These are phyloP conservation scores for Fagus crenata DNA, from an alignment of 306 rosid genomes.

Conservation along the genomic window DNA sequence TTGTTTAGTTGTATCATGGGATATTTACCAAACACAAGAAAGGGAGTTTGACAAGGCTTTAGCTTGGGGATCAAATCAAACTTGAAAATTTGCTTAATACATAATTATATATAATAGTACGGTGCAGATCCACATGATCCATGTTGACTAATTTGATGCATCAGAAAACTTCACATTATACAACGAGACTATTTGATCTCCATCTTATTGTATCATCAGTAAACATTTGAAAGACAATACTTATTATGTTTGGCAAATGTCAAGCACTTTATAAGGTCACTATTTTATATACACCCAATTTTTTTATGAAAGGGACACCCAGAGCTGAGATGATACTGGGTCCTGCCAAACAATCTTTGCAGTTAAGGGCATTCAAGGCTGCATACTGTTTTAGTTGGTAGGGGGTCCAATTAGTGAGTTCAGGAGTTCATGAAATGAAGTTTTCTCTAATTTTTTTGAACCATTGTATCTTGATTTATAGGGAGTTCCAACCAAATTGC, in stretches of 20 bases:
- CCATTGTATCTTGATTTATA: conserved; percentile 25
- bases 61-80: not conserved
- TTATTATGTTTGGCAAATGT: not conserved
- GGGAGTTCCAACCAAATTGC: conserved; percentile 13
- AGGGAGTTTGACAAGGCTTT: not conserved
- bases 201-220: not conserved
- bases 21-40: too few species aligned
- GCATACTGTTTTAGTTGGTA: not conserved
- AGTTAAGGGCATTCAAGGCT: not conserved
- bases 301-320: not conserved
- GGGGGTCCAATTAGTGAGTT: not conserved
- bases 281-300: not conserved
- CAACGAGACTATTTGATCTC: too few species aligned
- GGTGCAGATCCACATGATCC: not conserved
- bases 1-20: too few species aligned
- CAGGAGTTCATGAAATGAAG: not conserved
- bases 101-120: not conserved
- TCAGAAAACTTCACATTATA: not conserved
- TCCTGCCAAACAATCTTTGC: not conserved
- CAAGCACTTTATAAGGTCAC: not conserved
- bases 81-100: not conserved
- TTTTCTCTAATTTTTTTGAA: conserved; percentile 12
- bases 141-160: not conserved
- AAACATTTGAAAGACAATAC: not conserved
- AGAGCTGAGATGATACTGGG: not conserved